These are phyloP conservation scores for Raffaelea deltoideospora DNA, from an alignment of 2,329 filamentous ascomycete genomes.

Conservation along the genomic window DNA sequence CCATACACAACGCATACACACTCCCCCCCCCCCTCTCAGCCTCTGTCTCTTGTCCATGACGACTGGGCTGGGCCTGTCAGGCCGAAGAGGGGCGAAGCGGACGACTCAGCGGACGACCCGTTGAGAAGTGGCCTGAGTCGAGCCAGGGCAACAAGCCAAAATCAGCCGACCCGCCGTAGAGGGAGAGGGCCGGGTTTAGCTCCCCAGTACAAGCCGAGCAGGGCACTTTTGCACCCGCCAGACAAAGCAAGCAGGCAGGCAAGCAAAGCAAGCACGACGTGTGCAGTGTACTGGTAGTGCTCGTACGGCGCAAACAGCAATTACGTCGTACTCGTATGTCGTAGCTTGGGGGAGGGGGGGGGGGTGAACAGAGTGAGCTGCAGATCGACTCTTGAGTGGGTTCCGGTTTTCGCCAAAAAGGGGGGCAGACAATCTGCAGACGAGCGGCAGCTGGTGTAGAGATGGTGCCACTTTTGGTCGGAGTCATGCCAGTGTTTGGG, in stretches of 20 bases:
- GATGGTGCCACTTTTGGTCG: slow-evolving; percentile 10
- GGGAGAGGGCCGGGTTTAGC: too few species aligned
- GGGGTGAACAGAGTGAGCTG: not conserved
- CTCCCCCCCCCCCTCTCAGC: too few species aligned
- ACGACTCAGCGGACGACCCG: slow-evolving; percentile 12
- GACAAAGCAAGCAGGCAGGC: not conserved
- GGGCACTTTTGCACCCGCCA: too few species aligned
- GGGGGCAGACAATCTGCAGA: not conserved
- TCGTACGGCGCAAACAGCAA: not conserved
- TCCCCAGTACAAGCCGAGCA: too few species aligned
- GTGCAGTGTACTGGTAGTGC: not conserved
- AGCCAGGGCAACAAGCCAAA: slow-evolving; percentile 10
- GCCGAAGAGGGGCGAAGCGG: slow-evolving; percentile 4
- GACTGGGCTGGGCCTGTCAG: too few species aligned
- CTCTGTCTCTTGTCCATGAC: too few species aligned
- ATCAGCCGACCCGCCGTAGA: slow-evolving; percentile 20
- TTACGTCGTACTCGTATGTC: not conserved
- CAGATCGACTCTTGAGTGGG: too few species aligned
- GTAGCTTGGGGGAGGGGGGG: not conserved
- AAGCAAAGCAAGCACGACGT: not conserved
- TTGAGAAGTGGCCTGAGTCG: slow-evolving; percentile 18
- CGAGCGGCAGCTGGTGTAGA: slow-evolving; percentile 3
- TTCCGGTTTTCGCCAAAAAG: not conserved
- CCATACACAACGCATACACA: too few species aligned
- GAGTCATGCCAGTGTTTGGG: slow-evolving; percentile 8